Evolutionary conservation across 2,329 filamentous ascomycete genomes (phyloP).

Genomic region (Aquanectria penicillioides): DNA sequence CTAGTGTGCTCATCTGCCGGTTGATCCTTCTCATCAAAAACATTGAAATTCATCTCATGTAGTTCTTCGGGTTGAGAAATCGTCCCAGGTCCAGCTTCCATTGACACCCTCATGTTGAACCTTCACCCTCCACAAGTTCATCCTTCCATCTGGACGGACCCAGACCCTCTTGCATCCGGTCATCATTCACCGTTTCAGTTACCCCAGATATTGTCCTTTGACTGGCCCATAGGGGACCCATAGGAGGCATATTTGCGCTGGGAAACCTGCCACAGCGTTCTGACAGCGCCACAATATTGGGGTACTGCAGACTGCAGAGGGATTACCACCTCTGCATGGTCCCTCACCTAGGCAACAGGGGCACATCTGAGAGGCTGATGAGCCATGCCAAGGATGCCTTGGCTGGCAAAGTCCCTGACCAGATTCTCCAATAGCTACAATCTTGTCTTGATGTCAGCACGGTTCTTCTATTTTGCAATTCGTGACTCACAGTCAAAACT

Average conservation of each 20-base stretch:
- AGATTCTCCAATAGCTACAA: background rate
- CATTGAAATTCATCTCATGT: background rate
- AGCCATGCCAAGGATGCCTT: background rate
- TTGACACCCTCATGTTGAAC: background rate
- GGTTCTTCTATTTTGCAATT: background rate
- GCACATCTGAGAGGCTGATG: background rate
- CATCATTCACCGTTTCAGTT: background rate
- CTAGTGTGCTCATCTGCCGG: background rate
- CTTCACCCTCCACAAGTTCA: background rate
- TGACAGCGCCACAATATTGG: slow-evolving; percentile 1
- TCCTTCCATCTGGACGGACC: background rate
- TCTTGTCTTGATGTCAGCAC: slow-evolving; percentile 5
- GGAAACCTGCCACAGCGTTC: slow-evolving; percentile 1
- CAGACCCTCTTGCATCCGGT: background rate
- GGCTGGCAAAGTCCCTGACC: background rate
- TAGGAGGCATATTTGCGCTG: background rate
- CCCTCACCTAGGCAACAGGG: background rate
- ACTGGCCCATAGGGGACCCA: too few species aligned
- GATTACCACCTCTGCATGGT: background rate
- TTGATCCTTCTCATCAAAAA: background rate
- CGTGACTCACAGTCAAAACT: background rate
- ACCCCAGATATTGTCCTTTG: background rate
- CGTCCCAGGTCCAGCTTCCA: background rate
- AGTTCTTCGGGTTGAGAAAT: background rate
- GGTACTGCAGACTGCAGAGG: background rate